Evolutionary conservation across 192 early-diverging fungal species (phyloP).

Genomic region (Coemansia pectinata): DNA sequence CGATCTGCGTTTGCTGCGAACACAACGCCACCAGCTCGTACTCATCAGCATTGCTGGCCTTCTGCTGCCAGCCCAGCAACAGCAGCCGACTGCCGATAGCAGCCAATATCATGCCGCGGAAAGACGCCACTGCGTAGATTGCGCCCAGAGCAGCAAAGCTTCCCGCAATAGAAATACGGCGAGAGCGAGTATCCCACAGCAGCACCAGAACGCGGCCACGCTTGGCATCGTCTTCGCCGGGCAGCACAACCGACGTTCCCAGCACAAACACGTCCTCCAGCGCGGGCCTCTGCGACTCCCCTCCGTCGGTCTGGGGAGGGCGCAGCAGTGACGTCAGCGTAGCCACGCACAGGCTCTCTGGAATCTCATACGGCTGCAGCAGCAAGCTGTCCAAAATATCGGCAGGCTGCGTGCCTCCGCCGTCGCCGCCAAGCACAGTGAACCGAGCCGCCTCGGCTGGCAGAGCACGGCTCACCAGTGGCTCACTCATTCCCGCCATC

Average conservation of each 20-base stretch:
- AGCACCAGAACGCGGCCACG: slow-evolving; percentile 75
- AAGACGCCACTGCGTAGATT: slow-evolving; percentile 59
- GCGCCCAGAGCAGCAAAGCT: slow-evolving; percentile 60
- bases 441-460: slow-evolving; percentile 54
- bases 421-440: slow-evolving; percentile 60
- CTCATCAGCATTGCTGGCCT: not conserved
- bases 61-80: slow-evolving; percentile 39
- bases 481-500: slow-evolving; percentile 1
- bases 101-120: slow-evolving; percentile 67
- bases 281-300: slow-evolving; percentile 8
- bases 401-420: slow-evolving; percentile 59
- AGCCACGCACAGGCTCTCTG: slow-evolving; percentile 40
- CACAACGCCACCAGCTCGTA: slow-evolving; percentile 34
- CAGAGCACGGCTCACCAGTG: not conserved
- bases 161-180: slow-evolving; percentile 57
- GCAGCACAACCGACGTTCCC: slow-evolving; percentile 68
- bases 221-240: slow-evolving; percentile 63
- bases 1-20: slow-evolving; percentile 59
- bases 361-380: slow-evolving; percentile 32
- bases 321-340: slow-evolving; percentile 17
- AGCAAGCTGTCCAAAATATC: slow-evolving; percentile 45
- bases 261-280: slow-evolving; percentile 62
- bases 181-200: slow-evolving; percentile 50
- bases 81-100: slow-evolving; percentile 61
- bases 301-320: not conserved